Conservation (phyloP, 768 basidiomycete genomes). For the Ephemerocybe angulata region DNA sequence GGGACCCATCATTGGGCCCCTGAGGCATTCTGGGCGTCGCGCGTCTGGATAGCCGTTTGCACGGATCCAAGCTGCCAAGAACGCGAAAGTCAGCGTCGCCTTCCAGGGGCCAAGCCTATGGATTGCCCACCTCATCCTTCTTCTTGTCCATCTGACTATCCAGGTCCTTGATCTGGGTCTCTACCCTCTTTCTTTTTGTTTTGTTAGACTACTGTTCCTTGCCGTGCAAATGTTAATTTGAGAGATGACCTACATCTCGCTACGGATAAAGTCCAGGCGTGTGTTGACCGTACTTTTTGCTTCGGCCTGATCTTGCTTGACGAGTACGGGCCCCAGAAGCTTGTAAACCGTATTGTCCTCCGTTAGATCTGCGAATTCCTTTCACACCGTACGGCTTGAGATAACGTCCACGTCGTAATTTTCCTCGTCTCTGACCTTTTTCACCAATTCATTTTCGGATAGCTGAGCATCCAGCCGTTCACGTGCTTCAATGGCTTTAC, state of each 20-base stretch:
- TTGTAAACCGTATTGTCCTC: conserved; percentile 84
- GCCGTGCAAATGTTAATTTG: neutral
- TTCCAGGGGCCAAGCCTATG: conserved; percentile 1
- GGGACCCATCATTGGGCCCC: conserved; percentile 9
- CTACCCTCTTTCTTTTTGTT: conserved; percentile 62
- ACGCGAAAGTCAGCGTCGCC: neutral
- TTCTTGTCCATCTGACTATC: conserved; percentile 76
- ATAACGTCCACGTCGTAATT: neutral
- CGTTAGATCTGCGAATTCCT: conserved; percentile 83
- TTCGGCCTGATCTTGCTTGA: conserved; percentile 84
- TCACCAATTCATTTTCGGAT: conserved; percentile 88
- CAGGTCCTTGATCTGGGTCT: conserved; percentile 75
- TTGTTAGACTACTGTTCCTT: conserved; percentile 3
- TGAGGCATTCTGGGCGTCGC: conserved; percentile 18
- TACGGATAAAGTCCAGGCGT: conserved; percentile 80
- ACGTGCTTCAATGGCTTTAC: conserved; percentile 69
- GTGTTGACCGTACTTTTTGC: conserved; percentile 88
- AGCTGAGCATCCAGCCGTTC: conserved; percentile 88
- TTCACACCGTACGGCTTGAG: conserved; percentile 9
- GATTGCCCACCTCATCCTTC: conserved; percentile 64
- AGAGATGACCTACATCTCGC: conserved; percentile 69
- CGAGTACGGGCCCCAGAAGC: conserved; percentile 84
- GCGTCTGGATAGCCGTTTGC: conserved; percentile 51
- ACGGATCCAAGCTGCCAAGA: conserved; percentile 57
- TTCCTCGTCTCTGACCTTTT: conserved; percentile 57